These are phyloP conservation scores for Neurospora sp. DNA, from an alignment of 495 filamentous ascomycete genomes.

Conservation along the genomic window DNA sequence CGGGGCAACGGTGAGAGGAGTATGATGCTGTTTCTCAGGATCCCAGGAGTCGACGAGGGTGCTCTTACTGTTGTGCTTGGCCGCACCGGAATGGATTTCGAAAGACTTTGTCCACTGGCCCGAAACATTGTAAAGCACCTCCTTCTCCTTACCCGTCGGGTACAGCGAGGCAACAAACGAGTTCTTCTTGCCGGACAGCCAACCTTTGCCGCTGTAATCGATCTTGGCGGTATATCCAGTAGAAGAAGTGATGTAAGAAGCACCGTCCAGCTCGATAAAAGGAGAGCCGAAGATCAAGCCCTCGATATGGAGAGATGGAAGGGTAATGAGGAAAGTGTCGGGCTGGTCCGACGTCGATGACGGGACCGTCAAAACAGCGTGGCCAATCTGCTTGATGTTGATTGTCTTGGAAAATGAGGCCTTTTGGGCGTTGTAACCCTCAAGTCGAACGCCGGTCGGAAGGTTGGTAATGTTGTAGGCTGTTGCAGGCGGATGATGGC, in stretches of 20 bases:
- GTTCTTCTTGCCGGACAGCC: constrained; percentile 94
- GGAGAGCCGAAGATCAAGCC: constrained; percentile 84
- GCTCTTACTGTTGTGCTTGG: constrained; percentile 45
- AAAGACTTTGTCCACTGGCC: constrained; percentile 90
- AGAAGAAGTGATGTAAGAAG: constrained; percentile 72
- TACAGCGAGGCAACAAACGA: constrained; percentile 70
- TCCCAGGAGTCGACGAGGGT: constrained; percentile 58
- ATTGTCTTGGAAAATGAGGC: constrained; percentile 88
- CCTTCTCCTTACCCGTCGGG: constrained; percentile 67
- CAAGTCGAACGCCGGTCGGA: constrained; percentile 71
- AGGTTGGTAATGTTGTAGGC: constrained; percentile 87
- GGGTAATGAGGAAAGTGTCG: constrained; percentile 81
- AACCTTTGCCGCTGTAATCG: constrained; percentile 85
- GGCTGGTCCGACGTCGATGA: constrained; percentile 35
- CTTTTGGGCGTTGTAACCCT: constrained; percentile 98
- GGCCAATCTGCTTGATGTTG: constrained; percentile 91
- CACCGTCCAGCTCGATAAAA: constrained; percentile 80
- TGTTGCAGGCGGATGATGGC: constrained; percentile 95
- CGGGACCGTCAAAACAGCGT: constrained; percentile 74
- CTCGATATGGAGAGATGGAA: constrained; percentile 89
- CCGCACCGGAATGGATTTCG: constrained; percentile 60
- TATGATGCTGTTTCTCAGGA: constrained; percentile 48
- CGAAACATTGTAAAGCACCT: constrained; percentile 72
- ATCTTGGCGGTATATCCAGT: constrained; percentile 87
- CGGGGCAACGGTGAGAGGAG: constrained; percentile 61